Evolutionary conservation across 257 asterid genomes (phyloP).

Genomic region (Solanum stenotomum): DNA sequence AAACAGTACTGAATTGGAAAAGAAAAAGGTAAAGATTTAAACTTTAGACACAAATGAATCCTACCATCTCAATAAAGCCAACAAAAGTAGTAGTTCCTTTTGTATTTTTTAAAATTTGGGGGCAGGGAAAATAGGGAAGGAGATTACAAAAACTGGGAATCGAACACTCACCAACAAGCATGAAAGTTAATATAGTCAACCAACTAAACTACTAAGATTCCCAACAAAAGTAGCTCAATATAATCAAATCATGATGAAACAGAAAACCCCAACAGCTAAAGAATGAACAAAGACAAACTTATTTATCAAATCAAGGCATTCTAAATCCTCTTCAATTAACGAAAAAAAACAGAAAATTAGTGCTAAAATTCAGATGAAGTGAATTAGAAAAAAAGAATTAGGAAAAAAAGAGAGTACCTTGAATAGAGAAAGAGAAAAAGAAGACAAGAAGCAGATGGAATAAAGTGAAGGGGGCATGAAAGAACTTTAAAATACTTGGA

Average conservation of each 20-base stretch:
- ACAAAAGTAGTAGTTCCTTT: background rate
- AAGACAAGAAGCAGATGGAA: constrained; percentile 37
- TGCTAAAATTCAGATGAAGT: background rate
- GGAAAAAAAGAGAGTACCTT: constrained; percentile 19
- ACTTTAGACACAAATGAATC: background rate
- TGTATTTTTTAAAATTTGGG: background rate
- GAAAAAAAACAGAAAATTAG: background rate
- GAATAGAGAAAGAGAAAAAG: background rate
- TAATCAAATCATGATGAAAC: background rate
- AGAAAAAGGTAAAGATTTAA: background rate
- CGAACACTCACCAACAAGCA: background rate
- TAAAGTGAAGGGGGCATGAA: background rate
- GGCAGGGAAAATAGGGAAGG: background rate
- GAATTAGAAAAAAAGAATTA: background rate
- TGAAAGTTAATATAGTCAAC: background rate
- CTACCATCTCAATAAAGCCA: background rate
- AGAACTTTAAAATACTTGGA: background rate
- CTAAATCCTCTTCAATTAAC: background rate
- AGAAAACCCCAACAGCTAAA: background rate
- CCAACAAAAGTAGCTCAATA: background rate
- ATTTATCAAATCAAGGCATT: background rate
- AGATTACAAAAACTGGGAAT: background rate
- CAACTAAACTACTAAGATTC: background rate
- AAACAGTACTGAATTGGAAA: background rate
- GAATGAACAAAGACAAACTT: background rate